A percentile compares a stretch with the other conserved stretches of the same genome.
phyloP scores from a whole-genome alignment of 768 basidiomycete species.

The Trametes gibbosa region DNA sequence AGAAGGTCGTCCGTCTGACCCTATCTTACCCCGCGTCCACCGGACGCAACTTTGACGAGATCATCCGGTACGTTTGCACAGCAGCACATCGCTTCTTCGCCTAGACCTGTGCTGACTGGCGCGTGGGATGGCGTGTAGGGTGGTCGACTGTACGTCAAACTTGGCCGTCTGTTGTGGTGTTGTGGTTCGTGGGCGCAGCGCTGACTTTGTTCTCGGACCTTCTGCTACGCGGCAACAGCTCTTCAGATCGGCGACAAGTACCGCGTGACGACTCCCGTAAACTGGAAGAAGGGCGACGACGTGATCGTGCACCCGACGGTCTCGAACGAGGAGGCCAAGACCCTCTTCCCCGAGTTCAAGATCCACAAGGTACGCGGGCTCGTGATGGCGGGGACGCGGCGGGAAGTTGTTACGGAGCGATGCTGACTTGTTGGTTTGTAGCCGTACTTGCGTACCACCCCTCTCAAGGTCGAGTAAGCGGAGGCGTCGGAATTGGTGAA shows the following conservation, averaged over 20 bases:
- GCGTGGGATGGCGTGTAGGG: conserved; percentile 35
- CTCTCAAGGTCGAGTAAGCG: conserved; percentile 36
- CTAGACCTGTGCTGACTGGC: not conserved
- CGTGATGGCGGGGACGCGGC: not conserved
- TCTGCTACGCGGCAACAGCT: conserved; percentile 35
- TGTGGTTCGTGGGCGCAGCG: not conserved
- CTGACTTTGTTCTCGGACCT: not conserved
- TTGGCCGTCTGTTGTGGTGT: not conserved
- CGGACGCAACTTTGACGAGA: conserved; percentile 87
- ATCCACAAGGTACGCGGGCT: conserved; percentile 65
- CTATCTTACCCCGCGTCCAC: conserved; percentile 94
- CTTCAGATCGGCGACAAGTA: conserved; percentile 90
- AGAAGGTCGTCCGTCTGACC: conserved; percentile 88
- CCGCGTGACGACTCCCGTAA: conserved; percentile 84
- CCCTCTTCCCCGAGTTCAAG: conserved; percentile 81
- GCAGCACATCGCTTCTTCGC: no score
- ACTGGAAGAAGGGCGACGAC: conserved; percentile 93
- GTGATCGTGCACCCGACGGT: conserved; percentile 91
- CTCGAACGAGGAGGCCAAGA: conserved; percentile 84
- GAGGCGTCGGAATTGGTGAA: conserved; percentile 59
- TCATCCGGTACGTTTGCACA: conserved; percentile 45
- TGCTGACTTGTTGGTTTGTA: conserved; percentile 30
- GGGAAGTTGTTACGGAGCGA: not conserved
- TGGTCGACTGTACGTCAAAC: conserved; percentile 61
- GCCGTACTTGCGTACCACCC: conserved; percentile 88